These are phyloP conservation scores for Aspergillus arachidicola DNA, from an alignment of 2,329 filamentous ascomycete species.

Conservation along the genomic window DNA sequence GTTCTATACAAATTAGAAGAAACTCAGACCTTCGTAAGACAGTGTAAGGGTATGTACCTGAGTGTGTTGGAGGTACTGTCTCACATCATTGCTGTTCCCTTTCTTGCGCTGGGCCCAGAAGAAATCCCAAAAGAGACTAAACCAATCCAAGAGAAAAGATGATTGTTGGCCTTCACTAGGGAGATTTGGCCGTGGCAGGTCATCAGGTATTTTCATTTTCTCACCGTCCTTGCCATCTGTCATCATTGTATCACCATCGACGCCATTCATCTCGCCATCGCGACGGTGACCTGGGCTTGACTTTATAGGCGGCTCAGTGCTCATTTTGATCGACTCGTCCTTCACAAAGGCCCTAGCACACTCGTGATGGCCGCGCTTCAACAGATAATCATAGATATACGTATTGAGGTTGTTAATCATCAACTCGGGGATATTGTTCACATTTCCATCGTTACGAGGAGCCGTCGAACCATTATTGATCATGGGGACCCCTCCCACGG, in stretches of 20 bases:
- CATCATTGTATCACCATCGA: constrained; percentile 76
- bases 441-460: constrained; percentile 46
- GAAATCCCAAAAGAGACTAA: constrained; percentile 96
- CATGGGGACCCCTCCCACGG: constrained; percentile 60
- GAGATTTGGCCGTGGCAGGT: constrained; percentile 66
- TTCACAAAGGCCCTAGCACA: constrained; percentile 75
- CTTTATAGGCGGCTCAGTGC: constrained; percentile 59
- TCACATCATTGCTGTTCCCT: constrained; percentile 64
- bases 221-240: constrained; percentile 79
- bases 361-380: constrained; percentile 81
- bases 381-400: constrained; percentile 74
- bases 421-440: constrained; percentile 38
- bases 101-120: constrained; percentile 79
- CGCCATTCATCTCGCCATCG: constrained; percentile 71
- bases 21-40: constrained; percentile 2
- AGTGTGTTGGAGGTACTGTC: constrained; percentile 78
- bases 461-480: constrained; percentile 54
- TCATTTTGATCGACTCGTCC: constrained; percentile 63
- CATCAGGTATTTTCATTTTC: constrained; percentile 73
- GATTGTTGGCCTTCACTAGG: constrained; percentile 67
- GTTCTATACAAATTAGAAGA: constrained; percentile 51
- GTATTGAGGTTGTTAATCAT: constrained; percentile 58
- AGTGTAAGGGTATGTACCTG: constrained; percentile 60
- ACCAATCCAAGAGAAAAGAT: constrained; percentile 96
- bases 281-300: constrained; percentile 69